Percentiles rank a stretch among this genome's conserved stretches.
phyloP scores from a whole-genome alignment of 352 stramenopile species.

The Phytophthora rubi region DNA sequence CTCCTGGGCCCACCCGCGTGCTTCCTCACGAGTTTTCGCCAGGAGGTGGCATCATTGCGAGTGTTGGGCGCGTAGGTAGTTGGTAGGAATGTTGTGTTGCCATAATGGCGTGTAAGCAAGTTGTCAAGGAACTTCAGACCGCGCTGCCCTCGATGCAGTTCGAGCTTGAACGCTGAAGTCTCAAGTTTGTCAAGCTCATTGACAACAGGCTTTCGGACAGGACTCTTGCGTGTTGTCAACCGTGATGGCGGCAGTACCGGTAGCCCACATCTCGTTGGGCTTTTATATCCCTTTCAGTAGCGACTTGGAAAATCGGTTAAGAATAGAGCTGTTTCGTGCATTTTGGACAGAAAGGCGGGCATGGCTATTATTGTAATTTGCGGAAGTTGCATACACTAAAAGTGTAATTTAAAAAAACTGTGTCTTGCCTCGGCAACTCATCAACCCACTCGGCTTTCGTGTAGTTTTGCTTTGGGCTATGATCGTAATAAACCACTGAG shows the following conservation, averaged over 20 bases:
- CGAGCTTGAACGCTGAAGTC: constrained; percentile 34
- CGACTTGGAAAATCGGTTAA: neutral
- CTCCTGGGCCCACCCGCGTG: too few species aligned
- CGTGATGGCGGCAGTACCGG: constrained; percentile 18
- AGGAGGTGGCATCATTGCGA: too few species aligned
- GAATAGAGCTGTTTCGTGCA: too few species aligned
- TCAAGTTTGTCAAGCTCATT: constrained; percentile 38
- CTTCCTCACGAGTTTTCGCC: too few species aligned
- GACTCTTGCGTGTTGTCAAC: neutral
- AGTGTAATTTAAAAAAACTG: too few species aligned
- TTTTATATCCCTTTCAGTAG: constrained; percentile 2
- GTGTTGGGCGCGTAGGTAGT: constrained; percentile 20
- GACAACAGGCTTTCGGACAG: constrained; percentile 26
- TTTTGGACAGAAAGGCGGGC: too few species aligned
- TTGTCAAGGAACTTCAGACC: constrained; percentile 45
- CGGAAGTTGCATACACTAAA: too few species aligned
- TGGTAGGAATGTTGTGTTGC: constrained; percentile 21
- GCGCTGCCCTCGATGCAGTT: constrained; percentile 46
- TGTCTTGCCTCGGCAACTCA: too few species aligned
- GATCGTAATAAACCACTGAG: too few species aligned
- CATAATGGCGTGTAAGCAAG: constrained; percentile 30
- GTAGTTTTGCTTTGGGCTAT: too few species aligned
- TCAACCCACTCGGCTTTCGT: too few species aligned
- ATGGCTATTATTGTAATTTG: too few species aligned
- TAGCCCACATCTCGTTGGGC: neutral